Conservation (phyloP, 768 basidiomycete species). For the Suillus decipiens region DNA sequence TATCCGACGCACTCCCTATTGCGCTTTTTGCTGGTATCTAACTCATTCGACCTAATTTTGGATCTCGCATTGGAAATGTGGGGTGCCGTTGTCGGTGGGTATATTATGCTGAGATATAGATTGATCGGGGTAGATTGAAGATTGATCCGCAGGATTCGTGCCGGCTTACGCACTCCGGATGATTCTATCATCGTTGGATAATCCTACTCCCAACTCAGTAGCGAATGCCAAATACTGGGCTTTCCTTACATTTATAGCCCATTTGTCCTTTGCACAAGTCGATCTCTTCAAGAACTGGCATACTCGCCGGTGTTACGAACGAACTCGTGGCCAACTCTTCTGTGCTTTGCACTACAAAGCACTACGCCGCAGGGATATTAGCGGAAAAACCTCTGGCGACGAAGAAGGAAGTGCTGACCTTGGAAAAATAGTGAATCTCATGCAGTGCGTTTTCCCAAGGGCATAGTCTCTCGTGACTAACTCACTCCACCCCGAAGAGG, state of each 20-base stretch:
- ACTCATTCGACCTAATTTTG: constrained; percentile 68
- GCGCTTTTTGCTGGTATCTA: constrained; percentile 63
- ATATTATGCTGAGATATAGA: constrained; percentile 16
- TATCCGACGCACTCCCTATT: constrained; percentile 59
- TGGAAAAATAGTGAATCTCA: constrained; percentile 73
- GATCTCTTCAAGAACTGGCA: constrained; percentile 69
- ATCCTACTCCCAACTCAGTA: constrained; percentile 41
- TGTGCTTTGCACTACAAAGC: constrained; percentile 72
- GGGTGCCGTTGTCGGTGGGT: constrained; percentile 54
- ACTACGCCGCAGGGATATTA: constrained; percentile 58
- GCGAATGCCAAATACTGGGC: constrained; percentile 59
- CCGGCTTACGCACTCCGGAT: constrained; percentile 65
- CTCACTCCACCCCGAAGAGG: constrained; percentile 43
- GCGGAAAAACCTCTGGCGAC: constrained; percentile 43
- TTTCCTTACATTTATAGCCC: constrained; percentile 56
- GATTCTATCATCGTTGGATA: constrained; percentile 53
- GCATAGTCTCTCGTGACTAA: constrained; percentile 9
- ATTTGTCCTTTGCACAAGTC: constrained; percentile 68
- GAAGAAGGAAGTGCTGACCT: constrained; percentile 50
- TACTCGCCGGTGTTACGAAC: constrained; percentile 67
- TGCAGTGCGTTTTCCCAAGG: constrained; percentile 53
- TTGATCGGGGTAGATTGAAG: neutral
- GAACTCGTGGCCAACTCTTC: constrained; percentile 71
- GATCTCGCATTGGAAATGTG: constrained; percentile 60
- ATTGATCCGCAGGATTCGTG: constrained; percentile 51